phyloP scores from a whole-genome alignment of 768 basidiomycete species.

The Mycena olivaceomarginata region DNA sequence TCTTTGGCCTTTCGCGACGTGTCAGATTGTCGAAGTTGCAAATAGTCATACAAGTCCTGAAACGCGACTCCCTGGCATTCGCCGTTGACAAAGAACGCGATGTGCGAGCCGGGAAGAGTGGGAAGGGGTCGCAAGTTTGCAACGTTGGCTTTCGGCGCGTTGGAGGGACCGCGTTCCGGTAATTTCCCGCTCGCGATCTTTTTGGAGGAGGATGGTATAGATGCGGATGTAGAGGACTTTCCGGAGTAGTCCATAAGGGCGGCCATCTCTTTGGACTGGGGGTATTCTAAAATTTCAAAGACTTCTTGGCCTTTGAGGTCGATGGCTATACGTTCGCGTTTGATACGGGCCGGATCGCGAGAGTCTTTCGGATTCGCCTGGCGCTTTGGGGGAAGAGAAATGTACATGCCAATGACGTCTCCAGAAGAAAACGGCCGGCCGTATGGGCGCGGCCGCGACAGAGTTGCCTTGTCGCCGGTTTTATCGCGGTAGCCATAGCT shows the following conservation, averaged over 20 bases:
- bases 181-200: constrained; percentile 83
- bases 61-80: constrained; percentile 90
- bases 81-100: constrained; percentile 96
- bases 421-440: constrained; percentile 85
- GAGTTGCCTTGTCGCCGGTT: constrained; percentile 92
- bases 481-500: constrained; percentile 95
- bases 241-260: constrained; percentile 87
- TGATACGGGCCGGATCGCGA: constrained; percentile 88
- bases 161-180: constrained; percentile 73
- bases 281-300: constrained; percentile 95
- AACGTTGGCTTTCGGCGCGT: constrained; percentile 58
- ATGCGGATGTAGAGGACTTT: constrained; percentile 73
- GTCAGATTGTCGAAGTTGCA: constrained; percentile 83
- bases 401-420: constrained; percentile 95
- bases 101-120: constrained; percentile 79
- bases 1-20: constrained; percentile 79
- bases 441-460: constrained; percentile 89
- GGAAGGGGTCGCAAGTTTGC: constrained; percentile 80
- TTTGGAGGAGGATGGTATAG: constrained; percentile 77
- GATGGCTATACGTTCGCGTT: constrained; percentile 94
- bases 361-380: constrained; percentile 77
- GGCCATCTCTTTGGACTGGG: constrained; percentile 93
- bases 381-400: constrained; percentile 86
- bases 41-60: constrained; percentile 91
- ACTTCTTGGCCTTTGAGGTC: constrained; percentile 98